Evolutionary conservation across 2,329 filamentous ascomycete species (phyloP).

Genomic region (Talaromyces piceae): DNA sequence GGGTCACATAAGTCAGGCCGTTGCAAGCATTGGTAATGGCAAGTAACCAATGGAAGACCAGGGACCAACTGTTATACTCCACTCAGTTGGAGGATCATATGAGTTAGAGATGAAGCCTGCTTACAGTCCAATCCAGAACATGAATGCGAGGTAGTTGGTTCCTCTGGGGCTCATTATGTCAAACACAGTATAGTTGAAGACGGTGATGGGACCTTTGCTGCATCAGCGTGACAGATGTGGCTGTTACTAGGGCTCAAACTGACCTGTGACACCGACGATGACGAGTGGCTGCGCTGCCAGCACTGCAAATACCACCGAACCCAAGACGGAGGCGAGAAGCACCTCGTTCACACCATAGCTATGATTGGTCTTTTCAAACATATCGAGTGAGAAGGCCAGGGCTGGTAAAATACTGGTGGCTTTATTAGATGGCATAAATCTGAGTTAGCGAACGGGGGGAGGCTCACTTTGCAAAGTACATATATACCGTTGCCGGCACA

Average conservation of each 20-base stretch:
- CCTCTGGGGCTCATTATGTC: slow-evolving; percentile 73
- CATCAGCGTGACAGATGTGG: slow-evolving; percentile 9
- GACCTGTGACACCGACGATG: slow-evolving; percentile 80
- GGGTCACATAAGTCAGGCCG: slow-evolving; percentile 77
- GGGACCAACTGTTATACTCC: slow-evolving; percentile 57
- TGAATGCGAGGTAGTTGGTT: slow-evolving; percentile 78
- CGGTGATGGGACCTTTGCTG: slow-evolving; percentile 66
- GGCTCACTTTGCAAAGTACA: slow-evolving; percentile 87
- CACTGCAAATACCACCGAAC: slow-evolving; percentile 70
- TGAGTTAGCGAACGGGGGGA: background rate
- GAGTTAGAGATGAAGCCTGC: background rate
- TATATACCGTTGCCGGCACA: slow-evolving; percentile 78
- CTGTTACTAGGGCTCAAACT: slow-evolving; percentile 7
- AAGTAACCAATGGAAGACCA: slow-evolving; percentile 77
- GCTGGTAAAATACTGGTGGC: slow-evolving; percentile 72
- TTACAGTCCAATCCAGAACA: slow-evolving; percentile 81
- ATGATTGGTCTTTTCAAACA: slow-evolving; percentile 81
- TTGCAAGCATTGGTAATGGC: slow-evolving; percentile 84
- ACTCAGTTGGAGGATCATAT: background rate
- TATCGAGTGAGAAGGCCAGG: slow-evolving; percentile 81
- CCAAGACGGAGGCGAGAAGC: slow-evolving; percentile 75
- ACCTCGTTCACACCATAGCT: slow-evolving; percentile 90
- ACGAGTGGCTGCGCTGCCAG: slow-evolving; percentile 78
- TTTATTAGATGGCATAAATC: background rate
- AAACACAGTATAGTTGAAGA: slow-evolving; percentile 92